Evolutionary conservation across 768 basidiomycete species (phyloP).

Genomic region (Lanmaoa rubissima): DNA sequence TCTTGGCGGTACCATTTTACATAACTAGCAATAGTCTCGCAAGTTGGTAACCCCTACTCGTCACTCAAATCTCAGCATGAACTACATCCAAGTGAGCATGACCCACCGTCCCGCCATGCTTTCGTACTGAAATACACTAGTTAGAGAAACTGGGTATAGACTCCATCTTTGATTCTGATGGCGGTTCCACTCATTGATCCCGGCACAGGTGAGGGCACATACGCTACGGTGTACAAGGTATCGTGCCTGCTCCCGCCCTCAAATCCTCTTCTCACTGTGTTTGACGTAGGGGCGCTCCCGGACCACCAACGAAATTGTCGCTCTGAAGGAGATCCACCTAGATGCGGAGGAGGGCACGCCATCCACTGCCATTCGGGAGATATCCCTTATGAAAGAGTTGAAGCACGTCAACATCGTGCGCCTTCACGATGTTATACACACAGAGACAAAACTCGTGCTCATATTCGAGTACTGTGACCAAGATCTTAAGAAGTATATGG

Average conservation of each 20-base stretch:
- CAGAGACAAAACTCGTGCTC: conserved; percentile 95
- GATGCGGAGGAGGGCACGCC: conserved; percentile 99
- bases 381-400: conserved; percentile 98
- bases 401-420: conserved; percentile 99
- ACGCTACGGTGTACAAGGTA: conserved; percentile 97
- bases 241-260: conserved; percentile 4
- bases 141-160: conserved; percentile 80
- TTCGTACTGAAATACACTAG: conserved; percentile 36
- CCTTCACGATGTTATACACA: conserved; percentile 98
- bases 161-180: background rate
- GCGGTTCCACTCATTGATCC: conserved; percentile 5
- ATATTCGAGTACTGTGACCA: conserved; percentile 99
- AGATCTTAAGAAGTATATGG: conserved; percentile 99
- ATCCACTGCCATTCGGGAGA: conserved; percentile 97
- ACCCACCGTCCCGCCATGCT: background rate
- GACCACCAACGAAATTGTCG: conserved; percentile 98
- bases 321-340: conserved; percentile 97
- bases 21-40: conserved; percentile 4
- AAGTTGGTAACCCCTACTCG: background rate
- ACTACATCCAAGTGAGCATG: conserved; percentile 54
- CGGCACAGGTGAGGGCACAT: conserved; percentile 78
- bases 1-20: conserved; percentile 1
- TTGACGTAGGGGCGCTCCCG: conserved; percentile 78
- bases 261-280: background rate
- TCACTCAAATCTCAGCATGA: conserved; percentile 35